phyloP scores from a whole-genome alignment of 352 stramenopile genomes.

The Pythium coloratum region DNA sequence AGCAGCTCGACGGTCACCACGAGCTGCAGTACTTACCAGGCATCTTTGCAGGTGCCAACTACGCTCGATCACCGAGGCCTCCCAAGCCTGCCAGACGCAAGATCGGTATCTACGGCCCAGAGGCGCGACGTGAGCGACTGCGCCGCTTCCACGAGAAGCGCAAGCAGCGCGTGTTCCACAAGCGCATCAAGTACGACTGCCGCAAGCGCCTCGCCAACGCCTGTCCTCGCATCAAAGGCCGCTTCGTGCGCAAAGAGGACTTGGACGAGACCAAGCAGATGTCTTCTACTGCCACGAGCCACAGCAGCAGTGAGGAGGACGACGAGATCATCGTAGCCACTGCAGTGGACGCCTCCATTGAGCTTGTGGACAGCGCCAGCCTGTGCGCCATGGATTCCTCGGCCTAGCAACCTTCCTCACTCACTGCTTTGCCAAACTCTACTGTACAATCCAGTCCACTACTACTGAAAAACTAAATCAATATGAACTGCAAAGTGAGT shows the following conservation, averaged over 20 bases:
- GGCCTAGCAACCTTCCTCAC: no score
- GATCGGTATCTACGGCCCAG: conserved; percentile 66
- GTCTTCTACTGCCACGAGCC: background rate
- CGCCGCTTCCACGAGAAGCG: conserved; percentile 74
- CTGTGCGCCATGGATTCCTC: no score
- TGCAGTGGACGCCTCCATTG: no score
- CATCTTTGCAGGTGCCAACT: background rate
- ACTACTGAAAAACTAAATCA: no score
- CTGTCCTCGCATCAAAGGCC: conserved; percentile 68
- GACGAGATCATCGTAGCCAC: background rate
- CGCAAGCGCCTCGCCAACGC: conserved; percentile 68
- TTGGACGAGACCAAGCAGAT: background rate
- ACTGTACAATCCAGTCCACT: no score
- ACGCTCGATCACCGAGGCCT: background rate
- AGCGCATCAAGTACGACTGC: conserved; percentile 74
- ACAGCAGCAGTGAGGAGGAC: background rate
- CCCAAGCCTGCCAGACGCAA: conserved; percentile 24
- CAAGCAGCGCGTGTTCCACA: conserved; percentile 67
- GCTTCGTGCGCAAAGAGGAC: conserved; percentile 50
- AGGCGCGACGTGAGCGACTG: conserved; percentile 51
- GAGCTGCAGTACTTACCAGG: background rate
- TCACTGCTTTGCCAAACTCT: no score
- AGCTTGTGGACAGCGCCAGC: no score
- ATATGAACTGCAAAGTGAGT: no score
- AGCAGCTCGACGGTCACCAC: background rate